Conservation (phyloP, 352 stramenopile species). For the Phytophthora quininea region DNA sequence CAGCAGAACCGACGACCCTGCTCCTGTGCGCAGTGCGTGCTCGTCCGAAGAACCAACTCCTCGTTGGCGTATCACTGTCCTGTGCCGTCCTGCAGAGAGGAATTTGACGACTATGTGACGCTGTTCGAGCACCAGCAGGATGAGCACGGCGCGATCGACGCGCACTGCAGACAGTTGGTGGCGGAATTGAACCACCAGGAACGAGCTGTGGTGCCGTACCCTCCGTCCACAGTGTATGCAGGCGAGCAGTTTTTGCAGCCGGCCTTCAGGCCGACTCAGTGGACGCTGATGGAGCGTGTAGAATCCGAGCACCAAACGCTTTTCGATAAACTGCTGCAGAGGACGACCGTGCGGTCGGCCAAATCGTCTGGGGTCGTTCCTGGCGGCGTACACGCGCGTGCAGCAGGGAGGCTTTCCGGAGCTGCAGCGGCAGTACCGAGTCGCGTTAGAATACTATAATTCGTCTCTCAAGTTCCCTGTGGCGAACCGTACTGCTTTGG, state of each 20-base stretch:
- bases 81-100: conserved; percentile 23
- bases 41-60: conserved; percentile 18
- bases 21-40: conserved; percentile 21
- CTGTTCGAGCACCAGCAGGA: conserved; percentile 69
- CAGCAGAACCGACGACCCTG: conserved; percentile 14
- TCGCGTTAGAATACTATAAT: conserved; percentile 67
- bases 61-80: conserved; percentile 21
- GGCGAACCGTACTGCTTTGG: conserved; percentile 24
- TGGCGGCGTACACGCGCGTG: conserved; percentile 47
- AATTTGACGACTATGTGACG: conserved; percentile 44
- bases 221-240: conserved; percentile 64
- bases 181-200: conserved; percentile 46
- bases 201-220: conserved; percentile 29
- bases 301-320: conserved; percentile 48
- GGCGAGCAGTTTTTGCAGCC: conserved; percentile 47
- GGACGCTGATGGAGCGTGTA: conserved; percentile 50
- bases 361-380: conserved; percentile 39
- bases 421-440: conserved; percentile 54
- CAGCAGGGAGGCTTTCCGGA: conserved; percentile 40
- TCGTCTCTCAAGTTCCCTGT: conserved; percentile 50
- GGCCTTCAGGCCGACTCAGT: conserved; percentile 39
- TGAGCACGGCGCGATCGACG: conserved; percentile 48
- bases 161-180: conserved; percentile 40
- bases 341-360: conserved; percentile 9
- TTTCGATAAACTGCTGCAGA: conserved; percentile 21